Percentiles rank a stretch among this genome's conserved stretches.
These are phyloP conservation scores for Chlorella ohadii DNA, from an alignment of 139 green algal species.

Conservation along the genomic window DNA sequence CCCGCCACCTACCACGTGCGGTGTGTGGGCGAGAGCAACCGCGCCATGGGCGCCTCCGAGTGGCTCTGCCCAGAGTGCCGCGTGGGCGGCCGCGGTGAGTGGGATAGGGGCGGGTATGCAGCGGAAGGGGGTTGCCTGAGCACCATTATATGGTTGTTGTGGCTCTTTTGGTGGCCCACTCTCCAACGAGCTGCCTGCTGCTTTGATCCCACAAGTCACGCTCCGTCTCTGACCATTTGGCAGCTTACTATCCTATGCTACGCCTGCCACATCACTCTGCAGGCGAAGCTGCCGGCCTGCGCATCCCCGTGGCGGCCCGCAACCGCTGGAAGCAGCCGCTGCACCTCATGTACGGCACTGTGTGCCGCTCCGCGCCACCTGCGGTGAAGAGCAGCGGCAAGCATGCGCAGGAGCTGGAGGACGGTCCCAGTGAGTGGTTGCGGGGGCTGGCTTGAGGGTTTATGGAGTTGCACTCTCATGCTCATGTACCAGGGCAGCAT, in stretches of 20 bases:
- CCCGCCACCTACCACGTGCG: conserved; percentile 89
- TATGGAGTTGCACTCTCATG: too few species aligned
- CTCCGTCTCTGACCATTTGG: too few species aligned
- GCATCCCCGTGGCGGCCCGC: conserved; percentile 48
- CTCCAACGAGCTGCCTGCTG: too few species aligned
- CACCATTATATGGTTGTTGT: too few species aligned
- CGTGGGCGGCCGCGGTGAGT: conserved; percentile 65
- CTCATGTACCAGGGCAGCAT: too few species aligned
- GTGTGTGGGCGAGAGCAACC: conserved; percentile 75
- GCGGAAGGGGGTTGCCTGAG: too few species aligned
- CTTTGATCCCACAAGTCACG: too few species aligned
- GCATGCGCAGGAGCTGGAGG: conserved; percentile 39
- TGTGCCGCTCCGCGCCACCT: conserved; percentile 30
- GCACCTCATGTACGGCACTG: conserved; percentile 46
- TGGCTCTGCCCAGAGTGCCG: conserved; percentile 80
- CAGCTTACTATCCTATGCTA: too few species aligned
- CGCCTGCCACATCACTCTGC: too few species aligned
- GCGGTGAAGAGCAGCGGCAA: conserved; percentile 26
- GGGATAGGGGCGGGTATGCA: background rate
- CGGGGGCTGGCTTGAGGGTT: too few species aligned
- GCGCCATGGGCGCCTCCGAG: conserved; percentile 56
- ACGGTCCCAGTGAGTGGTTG: conserved; percentile 13
- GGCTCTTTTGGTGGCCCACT: too few species aligned
- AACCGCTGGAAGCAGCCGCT: conserved; percentile 41
- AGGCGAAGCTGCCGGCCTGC: conserved; percentile 61